Evolutionary conservation across 805 yeast genomes (phyloP), one percentile per base, ranked within the genome.

Genomic region (Pichia rugopelliculosa): DNA sequence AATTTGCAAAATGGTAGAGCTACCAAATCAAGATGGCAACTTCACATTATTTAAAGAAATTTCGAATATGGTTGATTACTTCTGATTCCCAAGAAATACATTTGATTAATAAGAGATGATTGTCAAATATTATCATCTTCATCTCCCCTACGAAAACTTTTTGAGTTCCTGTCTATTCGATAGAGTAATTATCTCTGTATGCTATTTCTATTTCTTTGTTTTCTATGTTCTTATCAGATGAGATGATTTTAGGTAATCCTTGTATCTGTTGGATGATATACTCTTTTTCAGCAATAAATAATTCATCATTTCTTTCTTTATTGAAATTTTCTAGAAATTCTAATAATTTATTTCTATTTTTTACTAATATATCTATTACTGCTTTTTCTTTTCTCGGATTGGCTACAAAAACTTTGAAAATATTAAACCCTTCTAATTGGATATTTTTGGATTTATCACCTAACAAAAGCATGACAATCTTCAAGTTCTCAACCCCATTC

Each of bases 361-460:
- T 89, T 41, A 82, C 77, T 54, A 93, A 71, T 20, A 91, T 85
- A 64, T 91, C 96, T 46, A 76, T 68, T 2, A 93, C 80, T 8
- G 83, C 79, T 62, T 83, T 88, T 3, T 88, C 74, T 63, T 90
- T 90, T 53, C 84, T 81, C 6, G 99, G 99, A 65, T 93, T 93
- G 5, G 96, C 98, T n/a, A 89, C 89, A 66, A 93, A 88, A 36
- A 90, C 85, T 67, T 91, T 93, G 70, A 93, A 91, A 36, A 91
- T 84, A 55, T 93, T 90, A 61, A 93, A 93, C 4, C 96, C 89
- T 64, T 93, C 98, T 46, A 79, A 66, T 62, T 90, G 96, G 49
- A 93, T 75, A 64, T 90, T 90, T 60, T 84, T 86, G 53, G 95
- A 87, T 66, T 84, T 86, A 64, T 91, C 97, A 50, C 93, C 82